Percentiles rank a stretch among this genome's conserved stretches.
Conservation (phyloP, 1,284 basidiomycete species). For the Omphalotus olearius region DNA sequence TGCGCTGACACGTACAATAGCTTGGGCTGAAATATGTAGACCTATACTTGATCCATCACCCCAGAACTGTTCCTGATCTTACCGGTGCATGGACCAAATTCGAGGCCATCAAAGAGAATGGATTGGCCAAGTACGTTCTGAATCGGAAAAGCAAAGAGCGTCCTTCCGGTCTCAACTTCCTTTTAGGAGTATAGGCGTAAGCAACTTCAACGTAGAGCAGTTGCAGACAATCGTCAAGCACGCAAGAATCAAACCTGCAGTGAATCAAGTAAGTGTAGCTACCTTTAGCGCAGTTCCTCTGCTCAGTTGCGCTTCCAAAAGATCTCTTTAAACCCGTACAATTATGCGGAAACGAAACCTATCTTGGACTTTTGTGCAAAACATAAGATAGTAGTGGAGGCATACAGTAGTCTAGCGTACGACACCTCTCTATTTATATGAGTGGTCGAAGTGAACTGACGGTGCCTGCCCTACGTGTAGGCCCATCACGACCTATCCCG, state of each 20-base stretch:
- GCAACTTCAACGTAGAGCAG: conserved; percentile 51
- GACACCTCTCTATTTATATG: neutral
- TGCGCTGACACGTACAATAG: conserved; percentile 19
- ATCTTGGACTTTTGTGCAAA: conserved; percentile 42
- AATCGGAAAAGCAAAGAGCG: no score
- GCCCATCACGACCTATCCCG: conserved; percentile 49
- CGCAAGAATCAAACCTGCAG: conserved; percentile 50
- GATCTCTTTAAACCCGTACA: conserved; percentile 48
- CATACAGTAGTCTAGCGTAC: conserved; percentile 50
- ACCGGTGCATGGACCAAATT: conserved; percentile 47
- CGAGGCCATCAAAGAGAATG: conserved; percentile 44
- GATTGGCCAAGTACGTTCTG: conserved; percentile 35
- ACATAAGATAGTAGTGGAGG: conserved; percentile 52
- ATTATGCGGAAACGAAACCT: conserved; percentile 36
- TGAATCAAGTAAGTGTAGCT: conserved; percentile 46
- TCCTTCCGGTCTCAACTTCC: neutral
- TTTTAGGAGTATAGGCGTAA: conserved; percentile 52
- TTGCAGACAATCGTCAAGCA: conserved; percentile 43
- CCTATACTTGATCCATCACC: conserved; percentile 48
- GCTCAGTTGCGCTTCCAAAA: neutral
- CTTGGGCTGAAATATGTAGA: conserved; percentile 54
- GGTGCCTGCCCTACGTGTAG: conserved; percentile 19
- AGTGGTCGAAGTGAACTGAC: neutral
- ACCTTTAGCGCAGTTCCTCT: neutral
- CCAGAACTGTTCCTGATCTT: conserved; percentile 36